Evolutionary conservation across 2,329 filamentous ascomycete species (phyloP), one percentile per base, ranked within the genome.

Genomic region (Ilyonectria mors-panacis): DNA sequence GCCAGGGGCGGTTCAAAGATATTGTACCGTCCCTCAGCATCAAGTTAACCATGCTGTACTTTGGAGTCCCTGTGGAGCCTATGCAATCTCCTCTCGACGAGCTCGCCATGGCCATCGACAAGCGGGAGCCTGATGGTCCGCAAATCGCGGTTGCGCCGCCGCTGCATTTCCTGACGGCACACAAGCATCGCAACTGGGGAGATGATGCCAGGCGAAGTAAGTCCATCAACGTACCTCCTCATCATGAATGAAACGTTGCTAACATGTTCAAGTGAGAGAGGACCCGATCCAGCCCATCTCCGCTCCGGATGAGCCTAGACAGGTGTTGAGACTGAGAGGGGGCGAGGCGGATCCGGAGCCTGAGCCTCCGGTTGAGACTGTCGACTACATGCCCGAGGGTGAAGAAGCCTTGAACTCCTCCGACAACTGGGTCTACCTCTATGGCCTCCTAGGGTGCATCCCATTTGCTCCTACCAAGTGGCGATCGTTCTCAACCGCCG

Each of bases 21-120:
- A 66, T 76, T 8, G 26, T 65, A 1, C 67, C 75, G 5, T 75
- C 76, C 1, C 63, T 85, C 17, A 76, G 77, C 3, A 78, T 81
- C n/a, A 86, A 85, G 70, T 64, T 87, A 63, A 76, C 84, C 0
- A 80, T 85, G 76, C 76, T 85, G 50, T 85, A 82, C 72, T 86
- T 86, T 65, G 85, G 85, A 1, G 70, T 86, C 6, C 83, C 83
- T 0, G 77, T 85, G 3, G 82, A 81, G 56, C 83, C 85, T 12
- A 65, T 79, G 9, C 47, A 69, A 1, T 65, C 69, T 4, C 42
- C 51, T 4, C n/a, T 75, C 30, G 76, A 78, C 45, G 72, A 76
- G 3, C 72, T 79, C 26, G 65, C 74, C 12, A 26, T 26, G 26
- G 62, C 62, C 42, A 63, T 21, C 6, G 28, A 15, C 10, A 6